Base-by-base conservation (phyloP, 1,284 basidiomycete species). In the Cutaneotrichosporon dermatis region DNA sequence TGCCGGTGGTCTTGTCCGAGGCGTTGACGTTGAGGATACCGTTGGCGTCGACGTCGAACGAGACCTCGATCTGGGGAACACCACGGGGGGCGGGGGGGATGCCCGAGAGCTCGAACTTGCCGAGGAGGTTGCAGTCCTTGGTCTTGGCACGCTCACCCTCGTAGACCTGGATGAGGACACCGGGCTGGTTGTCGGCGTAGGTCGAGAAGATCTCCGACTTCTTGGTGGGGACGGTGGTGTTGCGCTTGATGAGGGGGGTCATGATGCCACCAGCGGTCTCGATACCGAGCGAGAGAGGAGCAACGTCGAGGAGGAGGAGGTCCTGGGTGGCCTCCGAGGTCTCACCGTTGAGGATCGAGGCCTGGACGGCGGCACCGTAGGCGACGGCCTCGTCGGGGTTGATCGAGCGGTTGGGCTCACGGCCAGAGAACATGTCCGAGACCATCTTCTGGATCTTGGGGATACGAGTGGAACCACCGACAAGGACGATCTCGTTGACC, bases 131-230 rank as follows among this genome's bases (percentile, higher is more conserved):
- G 85, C 97, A 98, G 83, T 99, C 96, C 86, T 97, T 98, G 67
- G 94, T 97, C 75, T 93, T 90, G 56, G 94, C 91, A 84, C 95
- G 93, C 82, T 99, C 96, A 82, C 96, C 95, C 85, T 99, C 95
- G 82, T 85, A 99, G 62, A 99, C 95, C 80, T 97, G 95, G 81
- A 99, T 97, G 74, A 97, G 85, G 59, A 99, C 95, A 85, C 92
- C 92, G 64, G 94, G 92, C 80, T 99, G 96, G 85, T 99, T 98
- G 84, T 99, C 95, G 67, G 93, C 88, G 83, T 95, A 96, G 45
- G 96, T 99, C 53, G 95, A 97, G 88, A 99, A 98, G 79, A 90
- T 95, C 81, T 97, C 92, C 62, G 87, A 88, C 84, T 99, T 98
- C 84, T 92, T 91, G 76, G 95, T 97, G 59, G 94, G 94, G 69